Conservation (phyloP, 108 stramenopile genomes). For the Chaetoceros muelleri region DNA sequence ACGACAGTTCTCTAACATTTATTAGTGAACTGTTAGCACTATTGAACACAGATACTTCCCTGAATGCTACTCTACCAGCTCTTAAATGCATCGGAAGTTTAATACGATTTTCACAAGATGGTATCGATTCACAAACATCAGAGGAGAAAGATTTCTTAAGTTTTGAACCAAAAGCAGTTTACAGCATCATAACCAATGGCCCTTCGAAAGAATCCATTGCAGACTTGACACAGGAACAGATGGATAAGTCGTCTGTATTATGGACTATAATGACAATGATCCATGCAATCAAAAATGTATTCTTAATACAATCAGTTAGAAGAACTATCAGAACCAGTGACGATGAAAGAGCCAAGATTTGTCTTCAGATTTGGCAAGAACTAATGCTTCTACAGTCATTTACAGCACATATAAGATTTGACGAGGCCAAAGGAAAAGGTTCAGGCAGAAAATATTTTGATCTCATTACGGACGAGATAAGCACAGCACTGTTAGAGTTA, state of each 20-base stretch:
- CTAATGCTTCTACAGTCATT: conserved; percentile 44
- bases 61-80: conserved; percentile 14
- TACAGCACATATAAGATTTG: conserved; percentile 15
- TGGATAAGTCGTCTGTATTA: background rate
- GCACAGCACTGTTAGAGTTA: conserved; percentile 34
- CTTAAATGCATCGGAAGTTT: conserved; percentile 32
- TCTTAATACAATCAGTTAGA: conserved; percentile 18
- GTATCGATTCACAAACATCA: too few relatives aligned
- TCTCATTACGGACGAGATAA: conserved; percentile 27
- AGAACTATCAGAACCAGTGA: conserved; percentile 29
- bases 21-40: background rate
- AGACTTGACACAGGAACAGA: background rate
- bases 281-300: conserved; percentile 7
- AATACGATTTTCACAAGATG: conserved; percentile 7
- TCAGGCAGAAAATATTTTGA: conserved; percentile 36
- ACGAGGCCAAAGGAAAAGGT: conserved; percentile 3
- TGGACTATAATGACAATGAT: background rate
- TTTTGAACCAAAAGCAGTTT: background rate
- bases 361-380: conserved; percentile 62
- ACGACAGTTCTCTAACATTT: background rate
- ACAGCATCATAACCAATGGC: background rate
- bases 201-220: background rate
- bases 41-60: background rate
- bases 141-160: background rate
- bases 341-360: conserved; percentile 27